These are phyloP conservation scores for Botrytis galanthina DNA, from an alignment of 2,329 filamentous ascomycete species.

Conservation along the genomic window DNA sequence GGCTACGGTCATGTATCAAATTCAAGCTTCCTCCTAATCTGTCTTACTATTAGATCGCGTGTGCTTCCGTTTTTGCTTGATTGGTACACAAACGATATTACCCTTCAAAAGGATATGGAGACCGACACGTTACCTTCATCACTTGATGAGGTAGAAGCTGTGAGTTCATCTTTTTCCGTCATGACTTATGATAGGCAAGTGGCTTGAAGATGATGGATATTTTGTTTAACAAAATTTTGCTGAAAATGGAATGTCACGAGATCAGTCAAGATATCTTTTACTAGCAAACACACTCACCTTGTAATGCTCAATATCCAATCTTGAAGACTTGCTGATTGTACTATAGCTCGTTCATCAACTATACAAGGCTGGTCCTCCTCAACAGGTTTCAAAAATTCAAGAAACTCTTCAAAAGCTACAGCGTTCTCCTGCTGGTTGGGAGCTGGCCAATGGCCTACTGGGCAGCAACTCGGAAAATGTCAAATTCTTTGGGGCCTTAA, in stretches of 20 bases:
- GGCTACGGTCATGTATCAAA: constrained; percentile 5
- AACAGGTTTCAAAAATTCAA: constrained; percentile 56
- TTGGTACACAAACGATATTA: neutral
- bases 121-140: constrained; percentile 32
- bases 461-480: constrained; percentile 68
- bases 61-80: constrained; percentile 2
- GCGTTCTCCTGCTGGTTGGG: constrained; percentile 78
- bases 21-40: neutral
- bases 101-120: constrained; percentile 19
- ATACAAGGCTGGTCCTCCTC: constrained; percentile 46
- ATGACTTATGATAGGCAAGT: neutral
- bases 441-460: constrained; percentile 75
- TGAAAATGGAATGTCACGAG: neutral
- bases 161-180: constrained; percentile 24
- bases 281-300: neutral
- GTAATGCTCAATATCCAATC: neutral
- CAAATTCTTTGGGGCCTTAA: constrained; percentile 89
- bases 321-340: neutral
- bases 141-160: constrained; percentile 36
- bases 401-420: constrained; percentile 77
- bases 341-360: constrained; percentile 48
- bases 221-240: neutral
- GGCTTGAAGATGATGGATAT: neutral
- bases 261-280: neutral
- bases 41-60: neutral